Base-by-base conservation (phyloP, 1,284 basidiomycete genomes). In the Gymnopus androsaceus region DNA sequence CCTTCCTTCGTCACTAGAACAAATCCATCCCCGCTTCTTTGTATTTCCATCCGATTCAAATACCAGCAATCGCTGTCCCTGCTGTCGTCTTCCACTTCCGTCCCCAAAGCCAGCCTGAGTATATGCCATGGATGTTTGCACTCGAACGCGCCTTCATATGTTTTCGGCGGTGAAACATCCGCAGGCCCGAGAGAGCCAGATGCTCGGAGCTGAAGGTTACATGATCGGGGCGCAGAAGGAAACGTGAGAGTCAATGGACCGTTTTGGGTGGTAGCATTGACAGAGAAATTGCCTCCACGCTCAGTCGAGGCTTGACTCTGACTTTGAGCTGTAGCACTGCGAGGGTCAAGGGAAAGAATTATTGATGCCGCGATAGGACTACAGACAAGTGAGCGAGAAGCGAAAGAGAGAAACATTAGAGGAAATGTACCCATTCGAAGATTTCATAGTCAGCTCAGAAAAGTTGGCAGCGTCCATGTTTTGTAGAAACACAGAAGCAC, bases 121-220 rank as follows among this genome's bases (percentile, higher is more conserved):
- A 23, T 4, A 8, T 17, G 19, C 49, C 27, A 33, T 14, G 12
- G 49, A 25, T 12, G 45, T 48, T 37, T 46, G 36, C 3, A 47
- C 53, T 48, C n/a, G 17, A 54, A 54, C 28, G 44, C 8, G 12
- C 53, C 53, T 41, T 54, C 45, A 19, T 48, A 54, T 3, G 34
- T 54, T 15, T 48, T 37, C 6, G 53, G 53, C 15, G 48, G 37
- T 4, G 33, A 28, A 9, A 54, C 27, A 9, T 54, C 27, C 19
- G 19, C 45, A 28, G 25, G 17, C 9, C 14, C 53, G 27, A 54
- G 33, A 8, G 45, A 21, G 25, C 8, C 40, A 5, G 44, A 47
- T 25, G 17, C 53, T n/a, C 23, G 44, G 15, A 54, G 45, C 4
- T 49, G 53, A n/a, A 54, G 53, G n/a, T 54, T 54, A 31, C 45